Percentiles rank a stretch among this genome's conserved stretches.
phyloP scores from a whole-genome alignment of 2,329 filamentous ascomycete species.

The Talaromyces sp. region DNA sequence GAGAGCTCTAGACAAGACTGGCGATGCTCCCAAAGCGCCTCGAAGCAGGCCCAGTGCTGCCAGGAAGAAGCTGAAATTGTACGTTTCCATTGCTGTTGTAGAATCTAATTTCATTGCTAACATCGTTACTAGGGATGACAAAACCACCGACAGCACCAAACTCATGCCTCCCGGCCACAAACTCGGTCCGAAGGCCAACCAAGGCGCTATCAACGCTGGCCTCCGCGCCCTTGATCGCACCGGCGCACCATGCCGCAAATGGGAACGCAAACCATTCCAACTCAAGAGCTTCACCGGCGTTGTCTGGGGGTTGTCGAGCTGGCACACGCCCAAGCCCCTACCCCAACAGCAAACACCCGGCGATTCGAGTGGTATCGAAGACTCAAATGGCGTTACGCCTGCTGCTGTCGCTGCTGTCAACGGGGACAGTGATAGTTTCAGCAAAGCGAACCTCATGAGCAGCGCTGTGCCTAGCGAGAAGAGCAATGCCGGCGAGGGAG shows the following conservation, averaged over 20 bases:
- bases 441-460: slow-evolving; percentile 56
- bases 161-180: slow-evolving; percentile 60
- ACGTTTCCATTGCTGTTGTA: slow-evolving; percentile 41
- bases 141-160: slow-evolving; percentile 44
- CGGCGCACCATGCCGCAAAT: slow-evolving; percentile 87
- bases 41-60: slow-evolving; percentile 78
- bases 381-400: slow-evolving; percentile 53
- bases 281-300: slow-evolving; percentile 93
- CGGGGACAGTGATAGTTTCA: slow-evolving; percentile 52
- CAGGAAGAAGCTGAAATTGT: slow-evolving; percentile 95
- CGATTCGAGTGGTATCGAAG: slow-evolving; percentile 57
- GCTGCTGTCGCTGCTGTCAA: slow-evolving; percentile 25
- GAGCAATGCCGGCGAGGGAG: slow-evolving; percentile 53
- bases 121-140: slow-evolving; percentile 48
- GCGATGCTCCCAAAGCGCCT: slow-evolving; percentile 63
- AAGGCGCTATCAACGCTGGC: slow-evolving; percentile 94
- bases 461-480: slow-evolving; percentile 60
- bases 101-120: background rate
- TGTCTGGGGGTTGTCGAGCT: slow-evolving; percentile 75
- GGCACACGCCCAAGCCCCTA: slow-evolving; percentile 58
- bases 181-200: slow-evolving; percentile 92
- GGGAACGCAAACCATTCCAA: slow-evolving; percentile 76
- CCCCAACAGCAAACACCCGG: slow-evolving; percentile 32
- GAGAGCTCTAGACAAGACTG: slow-evolving; percentile 51
- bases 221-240: slow-evolving; percentile 90